Conservation (phyloP, 495 filamentous ascomycete genomes). For the Daldinia grandis region DNA sequence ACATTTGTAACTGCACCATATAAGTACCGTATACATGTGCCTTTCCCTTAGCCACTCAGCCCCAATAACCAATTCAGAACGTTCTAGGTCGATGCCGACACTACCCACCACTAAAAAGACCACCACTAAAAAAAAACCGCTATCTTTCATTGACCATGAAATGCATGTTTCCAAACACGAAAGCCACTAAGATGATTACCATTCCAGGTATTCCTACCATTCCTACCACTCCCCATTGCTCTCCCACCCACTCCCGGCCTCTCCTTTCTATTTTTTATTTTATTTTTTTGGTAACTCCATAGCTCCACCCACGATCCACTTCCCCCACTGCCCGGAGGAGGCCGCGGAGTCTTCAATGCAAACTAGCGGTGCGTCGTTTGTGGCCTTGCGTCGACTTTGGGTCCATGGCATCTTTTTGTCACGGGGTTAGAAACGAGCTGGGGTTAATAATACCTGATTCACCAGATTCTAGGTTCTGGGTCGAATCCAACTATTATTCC, state of each 20-base stretch:
- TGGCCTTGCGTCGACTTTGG: conserved; percentile 15
- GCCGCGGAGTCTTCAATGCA: conserved; percentile 39
- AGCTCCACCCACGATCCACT: conserved; percentile 32
- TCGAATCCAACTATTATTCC: conserved; percentile 4
- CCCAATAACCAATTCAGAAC: conserved; percentile 23
- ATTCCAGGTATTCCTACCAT: not conserved
- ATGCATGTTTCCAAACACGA: conserved; percentile 21
- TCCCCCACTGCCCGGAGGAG: conserved; percentile 41
- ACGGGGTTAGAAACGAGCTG: conserved; percentile 29
- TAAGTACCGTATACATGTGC: not conserved
- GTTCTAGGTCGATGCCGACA: conserved; percentile 36
- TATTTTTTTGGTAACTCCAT: conserved; percentile 27
- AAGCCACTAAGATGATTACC: not conserved
- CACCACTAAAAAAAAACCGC: not conserved
- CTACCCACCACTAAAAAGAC: conserved; percentile 2
- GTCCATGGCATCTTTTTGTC: conserved; percentile 29
- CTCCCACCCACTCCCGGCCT: not conserved
- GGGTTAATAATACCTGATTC: conserved; percentile 8
- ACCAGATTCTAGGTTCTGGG: not conserved
- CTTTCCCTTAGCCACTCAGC: conserved; percentile 7
- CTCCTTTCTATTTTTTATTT: conserved; percentile 6
- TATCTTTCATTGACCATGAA: conserved; percentile 2
- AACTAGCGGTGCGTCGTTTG: conserved; percentile 41
- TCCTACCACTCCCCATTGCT: not conserved
- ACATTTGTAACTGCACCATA: not conserved